These are phyloP conservation scores for Spinellus fusiger DNA, from an alignment of 192 early-diverging fungal genomes.

Conservation along the genomic window DNA sequence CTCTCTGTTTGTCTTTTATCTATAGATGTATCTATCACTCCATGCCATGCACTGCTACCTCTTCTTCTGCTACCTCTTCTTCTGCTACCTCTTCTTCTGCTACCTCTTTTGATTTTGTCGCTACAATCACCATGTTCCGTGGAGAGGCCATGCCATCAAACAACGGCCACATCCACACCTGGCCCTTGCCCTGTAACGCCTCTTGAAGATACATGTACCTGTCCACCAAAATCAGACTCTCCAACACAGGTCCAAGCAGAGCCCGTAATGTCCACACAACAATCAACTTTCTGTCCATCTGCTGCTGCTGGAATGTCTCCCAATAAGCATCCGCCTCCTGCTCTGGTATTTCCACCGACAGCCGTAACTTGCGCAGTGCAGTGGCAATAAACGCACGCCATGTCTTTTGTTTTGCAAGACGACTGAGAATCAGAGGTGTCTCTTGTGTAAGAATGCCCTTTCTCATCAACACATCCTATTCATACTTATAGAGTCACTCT, in stretches of 20 bases:
- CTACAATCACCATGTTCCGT: conserved; percentile 60
- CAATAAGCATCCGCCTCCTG: conserved; percentile 31
- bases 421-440: too few species aligned
- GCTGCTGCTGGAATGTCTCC: conserved; percentile 38
- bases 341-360: conserved; percentile 17
- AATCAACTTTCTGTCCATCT: conserved; percentile 55
- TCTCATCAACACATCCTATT: conserved; percentile 49
- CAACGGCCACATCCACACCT: conserved; percentile 49
- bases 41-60: too few species aligned
- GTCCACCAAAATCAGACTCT: conserved; percentile 75
- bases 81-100: background rate
- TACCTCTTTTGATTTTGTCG: conserved; percentile 4
- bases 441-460: too few species aligned
- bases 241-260: conserved; percentile 66
- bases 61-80: background rate
- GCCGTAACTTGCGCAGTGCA: too few species aligned
- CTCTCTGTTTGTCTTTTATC: too few species aligned
- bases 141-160: conserved; percentile 59
- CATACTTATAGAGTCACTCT: too few species aligned
- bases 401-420: too few species aligned
- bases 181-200: conserved; percentile 26
- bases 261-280: conserved; percentile 78
- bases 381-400: too few species aligned
- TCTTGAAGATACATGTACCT: conserved; percentile 62
- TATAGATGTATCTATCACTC: too few species aligned